phyloP scores from a whole-genome alignment of 2,329 filamentous ascomycete species.

The Lasiodiplodia theobromae region DNA sequence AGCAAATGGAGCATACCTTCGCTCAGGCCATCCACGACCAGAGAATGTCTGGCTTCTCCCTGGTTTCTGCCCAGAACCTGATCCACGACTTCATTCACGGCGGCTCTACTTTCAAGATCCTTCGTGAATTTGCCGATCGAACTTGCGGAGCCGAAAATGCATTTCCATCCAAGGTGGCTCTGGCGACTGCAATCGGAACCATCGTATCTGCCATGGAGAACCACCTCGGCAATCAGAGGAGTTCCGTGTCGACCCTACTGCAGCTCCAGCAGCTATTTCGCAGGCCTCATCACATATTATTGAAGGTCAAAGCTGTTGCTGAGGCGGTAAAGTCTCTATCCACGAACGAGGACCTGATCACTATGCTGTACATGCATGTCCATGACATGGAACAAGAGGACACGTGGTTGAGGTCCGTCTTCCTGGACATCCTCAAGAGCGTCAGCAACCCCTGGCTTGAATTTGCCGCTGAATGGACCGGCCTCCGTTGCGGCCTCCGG shows the following conservation, averaged over 20 bases:
- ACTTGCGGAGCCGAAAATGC: constrained; percentile 45
- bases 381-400: constrained; percentile 68
- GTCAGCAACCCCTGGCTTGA: constrained; percentile 72
- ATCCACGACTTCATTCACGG: constrained; percentile 52
- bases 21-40: constrained; percentile 52
- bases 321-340: constrained; percentile 52
- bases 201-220: constrained; percentile 52
- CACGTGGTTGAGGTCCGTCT: constrained; percentile 66
- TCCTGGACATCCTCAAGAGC: constrained; percentile 70
- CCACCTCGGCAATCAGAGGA: constrained; percentile 42
- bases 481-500: constrained; percentile 54
- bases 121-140: constrained; percentile 46
- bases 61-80: constrained; percentile 60
- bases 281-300: constrained; percentile 61
- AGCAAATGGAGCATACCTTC: constrained; percentile 62
- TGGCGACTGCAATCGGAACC: constrained; percentile 49
- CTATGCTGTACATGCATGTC: constrained; percentile 45
- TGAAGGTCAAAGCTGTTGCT: constrained; percentile 61
- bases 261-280: constrained; percentile 50
- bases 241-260: constrained; percentile 44
- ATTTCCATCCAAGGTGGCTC: constrained; percentile 50
- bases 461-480: constrained; percentile 77
- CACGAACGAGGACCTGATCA: constrained; percentile 48
- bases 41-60: constrained; percentile 59
- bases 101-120: constrained; percentile 46